A percentile compares a stretch with the other conserved stretches of the same genome.
These are phyloP conservation scores for Malassezia furfur DNA, from an alignment of 1,284 basidiomycete species.

Conservation along the genomic window DNA sequence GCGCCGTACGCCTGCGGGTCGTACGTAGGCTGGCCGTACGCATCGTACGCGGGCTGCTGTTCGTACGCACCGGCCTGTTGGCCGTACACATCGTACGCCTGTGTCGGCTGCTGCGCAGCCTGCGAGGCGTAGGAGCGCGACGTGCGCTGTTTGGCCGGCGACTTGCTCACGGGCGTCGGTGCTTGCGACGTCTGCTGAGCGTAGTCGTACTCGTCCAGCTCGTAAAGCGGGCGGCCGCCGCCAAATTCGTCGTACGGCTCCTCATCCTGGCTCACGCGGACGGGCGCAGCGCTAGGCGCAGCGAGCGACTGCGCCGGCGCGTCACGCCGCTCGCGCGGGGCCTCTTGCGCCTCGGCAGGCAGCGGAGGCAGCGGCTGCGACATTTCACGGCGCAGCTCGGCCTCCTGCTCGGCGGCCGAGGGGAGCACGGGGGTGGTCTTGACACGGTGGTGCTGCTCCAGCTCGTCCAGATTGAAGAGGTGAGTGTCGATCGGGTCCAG, in stretches of 20 bases:
- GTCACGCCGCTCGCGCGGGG: background rate
- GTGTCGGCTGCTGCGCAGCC: background rate
- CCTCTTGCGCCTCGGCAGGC: background rate
- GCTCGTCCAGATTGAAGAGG: conserved; percentile 29
- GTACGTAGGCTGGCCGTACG: background rate
- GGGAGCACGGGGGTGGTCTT: conserved; percentile 19
- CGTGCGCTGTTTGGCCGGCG: too few species aligned
- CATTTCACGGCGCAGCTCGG: background rate
- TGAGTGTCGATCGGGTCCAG: conserved; percentile 12
- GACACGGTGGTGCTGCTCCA: conserved; percentile 33
- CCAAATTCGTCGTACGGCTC: conserved; percentile 10
- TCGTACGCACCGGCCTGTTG: background rate
- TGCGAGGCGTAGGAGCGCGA: background rate
- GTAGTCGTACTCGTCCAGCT: too few species aligned
- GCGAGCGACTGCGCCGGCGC: background rate
- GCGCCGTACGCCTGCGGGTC: conserved; percentile 2
- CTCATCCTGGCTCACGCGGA: background rate
- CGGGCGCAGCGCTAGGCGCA: background rate
- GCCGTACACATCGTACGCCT: background rate
- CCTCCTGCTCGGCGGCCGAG: background rate
- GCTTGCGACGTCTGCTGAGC: too few species aligned
- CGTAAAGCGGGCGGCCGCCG: conserved; percentile 5
- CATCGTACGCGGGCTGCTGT: conserved; percentile 1
- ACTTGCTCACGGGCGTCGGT: background rate
- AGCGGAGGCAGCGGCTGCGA: background rate